Base-by-base conservation (phyloP, 1,284 basidiomycete genomes). In the Ceratobasidium sp. region DNA sequence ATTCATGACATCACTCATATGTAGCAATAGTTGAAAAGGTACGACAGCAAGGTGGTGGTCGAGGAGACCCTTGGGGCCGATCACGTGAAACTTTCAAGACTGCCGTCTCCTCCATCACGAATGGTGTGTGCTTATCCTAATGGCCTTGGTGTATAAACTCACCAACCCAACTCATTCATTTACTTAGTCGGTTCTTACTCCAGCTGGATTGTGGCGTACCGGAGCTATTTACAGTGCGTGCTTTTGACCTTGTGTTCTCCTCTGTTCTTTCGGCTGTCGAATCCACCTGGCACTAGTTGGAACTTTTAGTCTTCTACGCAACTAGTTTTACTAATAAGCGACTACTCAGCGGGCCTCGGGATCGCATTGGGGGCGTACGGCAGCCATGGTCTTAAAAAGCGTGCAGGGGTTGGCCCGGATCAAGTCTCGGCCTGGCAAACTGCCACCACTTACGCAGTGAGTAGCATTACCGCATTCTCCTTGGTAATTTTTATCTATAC, bases 301-400 rank as follows among this genome's bases (percentile, higher is more conserved):
- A 22, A 17, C 32, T 20, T 35, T n/a, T n/a, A 45, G 12, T 40
- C 15, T 3, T 8, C 49, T 42, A 15, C 54, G 25, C 13, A 53
- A 32, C 56, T 57, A 5, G n/a, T 3, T 13, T 10, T 31, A 52
- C 7, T 56, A 20, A 10, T 47, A 7, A 7, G 45, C 45, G 7
- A 6, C 12, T 42, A 10, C 29, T 5, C 72, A 90, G 88, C 82
- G 47, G 80, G 84, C 8, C 72, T 79, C 50, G 89, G 89, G n/a
- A 84, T 90, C 73, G 72, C 85, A 43, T 77, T 85, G 50, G 89
- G 88, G 2, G 89, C 90, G 43, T 90, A 91, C 76, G 90, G 90
- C 70, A 78, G 86, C 4, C 90, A 92, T 76, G 86, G 81, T 7
- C 80, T 92, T 58, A 82, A 82, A 74, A 78, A 79, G 29, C 77